phyloP scores from a whole-genome alignment of 306 rosid genomes.

The Vachellia collinsii region DNA sequence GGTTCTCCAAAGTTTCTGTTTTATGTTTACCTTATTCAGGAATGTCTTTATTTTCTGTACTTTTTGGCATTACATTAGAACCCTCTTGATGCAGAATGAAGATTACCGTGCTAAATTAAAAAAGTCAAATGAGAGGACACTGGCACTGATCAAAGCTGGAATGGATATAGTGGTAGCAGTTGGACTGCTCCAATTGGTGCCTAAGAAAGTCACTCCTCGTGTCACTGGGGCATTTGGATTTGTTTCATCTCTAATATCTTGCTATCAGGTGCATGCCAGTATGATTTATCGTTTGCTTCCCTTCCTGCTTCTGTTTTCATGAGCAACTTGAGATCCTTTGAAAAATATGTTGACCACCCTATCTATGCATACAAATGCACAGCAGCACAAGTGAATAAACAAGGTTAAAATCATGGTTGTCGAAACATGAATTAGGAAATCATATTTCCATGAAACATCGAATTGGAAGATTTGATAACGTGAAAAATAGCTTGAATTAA shows the following conservation, averaged over 20 bases:
- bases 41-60: constrained; percentile 1
- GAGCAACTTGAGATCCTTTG: constrained; percentile 1
- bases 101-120: constrained; percentile 71
- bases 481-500: not conserved
- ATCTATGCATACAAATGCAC: constrained; percentile 6
- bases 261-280: constrained; percentile 77
- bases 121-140: constrained; percentile 79
- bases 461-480: not conserved
- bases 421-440: not conserved
- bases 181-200: constrained; percentile 93
- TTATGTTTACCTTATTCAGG: not conserved
- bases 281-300: constrained; percentile 1
- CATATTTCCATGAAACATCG: not conserved
- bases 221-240: constrained; percentile 95
- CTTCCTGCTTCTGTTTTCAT: constrained; percentile 30
- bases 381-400: not conserved
- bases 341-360: not conserved
- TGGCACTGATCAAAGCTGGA: constrained; percentile 80
- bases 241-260: constrained; percentile 81
- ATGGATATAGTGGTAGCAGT: constrained; percentile 84
- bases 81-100: constrained; percentile 63
- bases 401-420: not conserved
- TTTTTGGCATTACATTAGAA: not conserved
- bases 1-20: constrained; percentile 20
- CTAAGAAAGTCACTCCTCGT: constrained; percentile 85